Percentiles rank a stretch among this genome's conserved stretches.
Conservation (phyloP, 257 asterid genomes). For the Rhazya stricta region DNA sequence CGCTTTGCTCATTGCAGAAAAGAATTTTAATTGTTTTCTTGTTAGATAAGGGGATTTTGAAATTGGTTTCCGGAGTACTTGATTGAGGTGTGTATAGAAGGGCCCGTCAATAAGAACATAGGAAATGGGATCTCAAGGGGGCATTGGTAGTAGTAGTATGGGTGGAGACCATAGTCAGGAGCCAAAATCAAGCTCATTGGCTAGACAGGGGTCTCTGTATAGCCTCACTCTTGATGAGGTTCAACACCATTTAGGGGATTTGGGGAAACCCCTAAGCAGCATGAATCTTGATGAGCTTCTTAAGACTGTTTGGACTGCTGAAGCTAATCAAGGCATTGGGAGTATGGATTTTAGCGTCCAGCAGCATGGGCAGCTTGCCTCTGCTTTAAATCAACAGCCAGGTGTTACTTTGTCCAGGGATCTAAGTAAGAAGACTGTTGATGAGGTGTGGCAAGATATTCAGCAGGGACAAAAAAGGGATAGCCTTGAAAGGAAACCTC, state of each 20-base stretch:
- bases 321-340: conserved; percentile 44
- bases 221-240: conserved; percentile 93
- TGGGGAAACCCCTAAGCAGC: conserved; percentile 69
- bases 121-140: conserved; percentile 79
- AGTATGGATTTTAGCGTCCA: conserved; percentile 31
- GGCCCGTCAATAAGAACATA: background rate
- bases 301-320: conserved; percentile 67
- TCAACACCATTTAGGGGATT: conserved; percentile 72
- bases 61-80: background rate
- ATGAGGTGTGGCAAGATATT: conserved; percentile 92
- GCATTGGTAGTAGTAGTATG: conserved; percentile 31
- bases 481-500: conserved; percentile 46
- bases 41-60: background rate
- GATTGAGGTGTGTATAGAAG: background rate
- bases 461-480: conserved; percentile 56
- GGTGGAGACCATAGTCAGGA: conserved; percentile 38
- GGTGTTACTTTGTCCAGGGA: conserved; percentile 49
- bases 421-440: conserved; percentile 85
- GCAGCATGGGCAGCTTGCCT: conserved; percentile 29
- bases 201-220: conserved; percentile 70
- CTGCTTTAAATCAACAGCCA: conserved; percentile 42
- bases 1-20: background rate
- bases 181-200: conserved; percentile 37
- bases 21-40: background rate
- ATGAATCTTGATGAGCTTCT: conserved; percentile 97